Percentiles rank a stretch among this genome's conserved stretches.
These are phyloP conservation scores for Diversispora epigaea DNA, from an alignment of 192 early-diverging fungal genomes.

Conservation along the genomic window DNA sequence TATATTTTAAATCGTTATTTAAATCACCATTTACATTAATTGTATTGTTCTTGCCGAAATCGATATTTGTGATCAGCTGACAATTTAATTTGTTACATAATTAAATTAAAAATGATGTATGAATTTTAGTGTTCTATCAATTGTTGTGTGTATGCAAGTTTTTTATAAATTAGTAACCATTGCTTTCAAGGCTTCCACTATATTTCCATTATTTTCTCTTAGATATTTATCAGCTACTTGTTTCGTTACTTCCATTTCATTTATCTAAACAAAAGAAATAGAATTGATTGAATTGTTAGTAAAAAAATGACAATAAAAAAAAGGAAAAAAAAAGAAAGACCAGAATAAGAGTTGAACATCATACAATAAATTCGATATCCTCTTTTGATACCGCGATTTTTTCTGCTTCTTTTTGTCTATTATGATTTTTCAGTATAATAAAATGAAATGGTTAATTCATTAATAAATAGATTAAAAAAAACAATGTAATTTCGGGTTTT, in stretches of 20 bases:
- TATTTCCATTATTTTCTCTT: conserved; percentile 50
- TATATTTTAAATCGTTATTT: too few species aligned
- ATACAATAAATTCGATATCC: conserved; percentile 53
- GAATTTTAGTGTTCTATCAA: too few species aligned
- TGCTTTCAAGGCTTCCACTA: conserved; percentile 44
- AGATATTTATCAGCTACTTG: conserved; percentile 48
- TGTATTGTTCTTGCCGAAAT: too few species aligned
- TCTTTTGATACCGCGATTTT: conserved; percentile 51
- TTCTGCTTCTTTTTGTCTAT: conserved; percentile 51
- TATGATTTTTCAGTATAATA: not conserved
- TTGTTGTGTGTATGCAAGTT: too few species aligned
- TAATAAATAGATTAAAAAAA: not conserved
- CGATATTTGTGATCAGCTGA: too few species aligned
- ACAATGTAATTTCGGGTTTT: not conserved
- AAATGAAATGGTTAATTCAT: not conserved
- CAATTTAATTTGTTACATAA: too few species aligned
- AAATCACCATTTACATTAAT: too few species aligned
- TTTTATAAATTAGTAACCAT: conserved; percentile 22
- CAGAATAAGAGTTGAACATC: not conserved
- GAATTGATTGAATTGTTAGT: too few species aligned
- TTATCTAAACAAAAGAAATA: conserved; percentile 34
- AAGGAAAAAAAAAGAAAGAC: too few species aligned
- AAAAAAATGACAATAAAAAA: too few species aligned
- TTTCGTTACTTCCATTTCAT: conserved; percentile 51
- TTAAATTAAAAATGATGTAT: too few species aligned